Base-by-base conservation (phyloP, 768 basidiomycete genomes). In the Lactifluus subvellereus region DNA sequence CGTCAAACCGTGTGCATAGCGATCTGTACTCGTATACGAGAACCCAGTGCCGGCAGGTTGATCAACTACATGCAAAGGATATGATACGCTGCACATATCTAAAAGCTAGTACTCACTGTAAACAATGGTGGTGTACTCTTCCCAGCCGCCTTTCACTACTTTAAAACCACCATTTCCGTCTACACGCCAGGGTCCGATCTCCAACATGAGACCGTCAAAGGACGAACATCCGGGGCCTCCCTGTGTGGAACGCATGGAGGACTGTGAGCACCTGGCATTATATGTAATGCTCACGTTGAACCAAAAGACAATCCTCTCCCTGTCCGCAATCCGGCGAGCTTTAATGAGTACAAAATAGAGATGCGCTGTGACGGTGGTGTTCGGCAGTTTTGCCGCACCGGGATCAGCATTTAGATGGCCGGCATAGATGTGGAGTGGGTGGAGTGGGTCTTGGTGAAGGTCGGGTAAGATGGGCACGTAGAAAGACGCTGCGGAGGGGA, bases 171-270 rank as follows among this genome's bases (percentile, higher is more conserved):
- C 86, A 16, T 84, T 77, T 57, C 84, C 82, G 69, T 92, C 88
- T 74, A 87, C 75, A 66, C 83, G 83, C 84, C 93, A 96, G 4
- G 96, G 95, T 0, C 96, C 96, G n/a, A 95, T 80, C 69, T 98
- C 96, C 93, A 98, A 95, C 88, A 98, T 89, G 18, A 94, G 80
- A 2, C 96, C 96, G 69, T 98, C 96, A 71, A 98, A 98, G 1
- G 91, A 94, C 0, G 94, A 97, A 73, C 97, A 98, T 33, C 97
- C 97, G 20, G 96, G 96, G 1, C 96, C 96, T 20, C 94, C 94
- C 92, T 95, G 68, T 20, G 50, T 11, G 47, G 16, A 35, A 55
- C 42, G 37, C 22, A 22, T 54, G n/a, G 3, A 43, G 6, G 42
- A 60, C 40, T 20, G 54, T 38, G 22, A 33, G 60, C 48, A 18